phyloP scores from a whole-genome alignment of 2,329 filamentous ascomycete species.

The Oidium heveae region DNA sequence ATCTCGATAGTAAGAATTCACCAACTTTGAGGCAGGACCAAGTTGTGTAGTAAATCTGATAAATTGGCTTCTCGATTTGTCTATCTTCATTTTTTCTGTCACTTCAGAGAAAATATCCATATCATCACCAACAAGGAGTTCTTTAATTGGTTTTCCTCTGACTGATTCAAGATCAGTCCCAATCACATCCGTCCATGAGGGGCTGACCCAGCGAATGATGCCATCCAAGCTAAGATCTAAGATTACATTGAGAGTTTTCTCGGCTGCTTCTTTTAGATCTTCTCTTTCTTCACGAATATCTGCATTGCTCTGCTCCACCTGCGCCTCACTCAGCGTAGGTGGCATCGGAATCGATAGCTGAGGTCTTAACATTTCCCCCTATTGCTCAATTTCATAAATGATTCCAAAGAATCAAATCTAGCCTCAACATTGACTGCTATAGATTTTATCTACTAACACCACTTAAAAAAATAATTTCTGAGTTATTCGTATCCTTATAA shows the following conservation, averaged over 20 bases:
- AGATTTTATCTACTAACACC: conserved; percentile 2
- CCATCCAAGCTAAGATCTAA: conserved; percentile 81
- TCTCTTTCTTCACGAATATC: conserved; percentile 84
- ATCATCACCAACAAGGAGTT: conserved; percentile 56
- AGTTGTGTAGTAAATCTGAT: conserved; percentile 55
- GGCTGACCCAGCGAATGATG: conserved; percentile 83
- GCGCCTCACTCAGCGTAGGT: conserved; percentile 11
- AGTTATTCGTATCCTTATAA: conserved; percentile 6
- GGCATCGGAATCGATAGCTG: conserved; percentile 10
- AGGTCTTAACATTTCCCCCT: conserved; percentile 11
- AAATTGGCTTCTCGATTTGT: conserved; percentile 80
- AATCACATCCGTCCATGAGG: conserved; percentile 83
- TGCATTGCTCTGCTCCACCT: conserved; percentile 41
- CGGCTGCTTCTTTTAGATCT: conserved; percentile 81
- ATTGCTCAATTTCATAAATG: conserved; percentile 8
- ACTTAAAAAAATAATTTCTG: conserved; percentile 3
- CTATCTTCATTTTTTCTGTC: conserved; percentile 69
- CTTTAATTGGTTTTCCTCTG: conserved; percentile 51
- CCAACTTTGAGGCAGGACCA: conserved; percentile 41
- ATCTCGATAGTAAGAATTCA: conserved; percentile 16
- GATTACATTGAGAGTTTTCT: conserved; percentile 91
- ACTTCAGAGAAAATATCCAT: conserved; percentile 59
- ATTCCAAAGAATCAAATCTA: conserved; percentile 9
- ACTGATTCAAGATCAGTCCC: conserved; percentile 52
- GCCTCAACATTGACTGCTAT: conserved; percentile 11